Evolutionary conservation across 768 basidiomycete genomes (phyloP), one percentile per base, ranked within the genome.

Genomic region (Pleurotus sapidus): DNA sequence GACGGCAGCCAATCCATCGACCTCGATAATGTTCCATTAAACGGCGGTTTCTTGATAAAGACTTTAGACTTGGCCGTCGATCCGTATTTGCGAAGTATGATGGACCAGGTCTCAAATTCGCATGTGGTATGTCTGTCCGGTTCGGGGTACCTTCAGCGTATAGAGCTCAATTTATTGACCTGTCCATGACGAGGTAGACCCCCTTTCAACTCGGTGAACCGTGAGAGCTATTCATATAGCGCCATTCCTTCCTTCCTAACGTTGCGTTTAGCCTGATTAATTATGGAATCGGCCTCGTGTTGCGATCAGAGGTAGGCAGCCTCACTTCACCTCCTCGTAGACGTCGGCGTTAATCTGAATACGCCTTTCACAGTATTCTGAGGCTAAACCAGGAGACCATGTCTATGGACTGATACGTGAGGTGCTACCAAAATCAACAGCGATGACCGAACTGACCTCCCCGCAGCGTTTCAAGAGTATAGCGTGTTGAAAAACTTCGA

Each of bases 41-140:
- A 76, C 20, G 74, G 76, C 0, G 74, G 75, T 0, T 62, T 77
- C 51, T 62, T 83, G 30, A 58, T 79, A 59, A 82, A 79, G 66
- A 74, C 72, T 0, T 67, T 82, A 12, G 67, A 70, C 6, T 60
- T 83, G 11, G 76, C 75, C 12, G 62, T 82, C 40, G 82, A 82
- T 49, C 80, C 79, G 0, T 79, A 76, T 60, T 27, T 79, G 58
- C 59, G 74, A 11, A 68, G 69, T 8, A 61, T 63, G 43, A 78
- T 80, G 80, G 57, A 24, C 18, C 49, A 45, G 20, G 20, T 45
- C 42, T 45, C 42, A 5, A 45, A 45, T 23, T 45, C 42, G 30
- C 48, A 55, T 24, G 58, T 37, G 56, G 61, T 24, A 58, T 18
- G 39, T 34, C 23, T n/a, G 7, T 34, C 30, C 2, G 8, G 20